Conservation (phyloP, 139 green algal species). For the Marvania coccoides region DNA sequence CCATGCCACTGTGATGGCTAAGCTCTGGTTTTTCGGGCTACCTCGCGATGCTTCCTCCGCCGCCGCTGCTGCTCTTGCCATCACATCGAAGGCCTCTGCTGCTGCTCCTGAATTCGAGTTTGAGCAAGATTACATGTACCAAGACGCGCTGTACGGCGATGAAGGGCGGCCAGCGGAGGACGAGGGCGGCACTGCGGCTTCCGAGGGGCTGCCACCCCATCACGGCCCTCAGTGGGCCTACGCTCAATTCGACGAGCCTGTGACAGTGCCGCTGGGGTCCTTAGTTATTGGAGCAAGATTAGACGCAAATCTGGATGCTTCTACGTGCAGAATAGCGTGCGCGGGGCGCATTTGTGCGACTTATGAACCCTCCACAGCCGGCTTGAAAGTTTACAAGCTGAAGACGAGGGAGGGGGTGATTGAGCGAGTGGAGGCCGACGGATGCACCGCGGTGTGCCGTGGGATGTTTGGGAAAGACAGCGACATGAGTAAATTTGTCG, state of each 20-base stretch:
- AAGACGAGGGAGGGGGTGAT: conserved; percentile 72
- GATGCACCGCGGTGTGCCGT: conserved; percentile 62
- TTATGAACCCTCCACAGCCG: conserved; percentile 26
- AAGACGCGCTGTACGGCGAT: conserved; percentile 62
- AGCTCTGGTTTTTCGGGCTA: conserved; percentile 67
- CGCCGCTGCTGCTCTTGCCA: neutral
- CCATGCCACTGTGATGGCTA: conserved; percentile 78
- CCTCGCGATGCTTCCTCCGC: conserved; percentile 7
- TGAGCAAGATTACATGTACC: conserved; percentile 56
- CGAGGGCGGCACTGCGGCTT: neutral
- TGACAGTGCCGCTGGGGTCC: conserved; percentile 63
- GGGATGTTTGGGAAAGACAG: conserved; percentile 94
- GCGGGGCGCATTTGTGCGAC: conserved; percentile 59
- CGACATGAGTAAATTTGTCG: conserved; percentile 71
- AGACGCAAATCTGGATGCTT: conserved; percentile 60
- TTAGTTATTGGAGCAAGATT: conserved; percentile 83
- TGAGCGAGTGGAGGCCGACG: conserved; percentile 60
- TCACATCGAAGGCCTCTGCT: neutral
- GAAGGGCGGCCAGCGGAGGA: conserved; percentile 49
- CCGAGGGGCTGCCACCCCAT: conserved; percentile 8
- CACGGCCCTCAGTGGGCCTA: conserved; percentile 72
- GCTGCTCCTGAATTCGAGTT: conserved; percentile 41
- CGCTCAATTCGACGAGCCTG: conserved; percentile 71
- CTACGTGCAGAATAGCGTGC: conserved; percentile 82
- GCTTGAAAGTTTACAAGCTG: conserved; percentile 67